Evolutionary conservation across 768 basidiomycete genomes (phyloP), one percentile per base, ranked within the genome.

Genomic region (Termitomyces sp.): DNA sequence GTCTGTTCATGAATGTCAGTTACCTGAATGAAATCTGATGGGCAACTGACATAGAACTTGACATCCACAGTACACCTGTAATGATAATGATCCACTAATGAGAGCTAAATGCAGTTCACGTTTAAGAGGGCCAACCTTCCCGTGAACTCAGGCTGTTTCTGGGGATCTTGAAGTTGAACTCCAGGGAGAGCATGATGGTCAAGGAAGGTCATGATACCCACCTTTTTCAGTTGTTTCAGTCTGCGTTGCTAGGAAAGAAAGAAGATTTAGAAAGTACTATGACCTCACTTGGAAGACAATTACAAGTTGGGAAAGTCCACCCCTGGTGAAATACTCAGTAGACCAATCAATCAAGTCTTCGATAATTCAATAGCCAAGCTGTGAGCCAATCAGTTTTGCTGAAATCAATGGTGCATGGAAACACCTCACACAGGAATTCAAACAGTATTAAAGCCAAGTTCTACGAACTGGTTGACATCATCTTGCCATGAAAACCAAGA

Each of bases 361-460:
- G 9, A 92, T 71, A 44, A 91, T 84, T 90, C 90, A 92, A 65
- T 86, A 92, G 0, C 90, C 89, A 39, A 91, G 80, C 88, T 90
- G 38, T 3, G 35, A 25, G 16, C 15, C 18, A 7, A 7, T 38
- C 5, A 43, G n/a, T 27, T 20, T 25, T 7, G 25, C 7, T 25
- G 15, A 4, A 11, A 25, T 36, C 2, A 13, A 49, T n/a, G 3
- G 23, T 10, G 25, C 16, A 49, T 4, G 18, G 25, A 45, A 49
- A 33, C 9, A 35, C 12, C 3, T 63, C 84, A 55, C 60, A 89
- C 88, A 0, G 90, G 90, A 60, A 91, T 74, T 29, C 90, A 83
- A 56, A 88, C 86, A 16, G 87, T 87, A 61, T 92, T 91, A 58
- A 91, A 82, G 3, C 85, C 85, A 1, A 74, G 71, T 3, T 60